phyloP scores from a whole-genome alignment of 257 asterid genomes.

The Solanum sejunctum region DNA sequence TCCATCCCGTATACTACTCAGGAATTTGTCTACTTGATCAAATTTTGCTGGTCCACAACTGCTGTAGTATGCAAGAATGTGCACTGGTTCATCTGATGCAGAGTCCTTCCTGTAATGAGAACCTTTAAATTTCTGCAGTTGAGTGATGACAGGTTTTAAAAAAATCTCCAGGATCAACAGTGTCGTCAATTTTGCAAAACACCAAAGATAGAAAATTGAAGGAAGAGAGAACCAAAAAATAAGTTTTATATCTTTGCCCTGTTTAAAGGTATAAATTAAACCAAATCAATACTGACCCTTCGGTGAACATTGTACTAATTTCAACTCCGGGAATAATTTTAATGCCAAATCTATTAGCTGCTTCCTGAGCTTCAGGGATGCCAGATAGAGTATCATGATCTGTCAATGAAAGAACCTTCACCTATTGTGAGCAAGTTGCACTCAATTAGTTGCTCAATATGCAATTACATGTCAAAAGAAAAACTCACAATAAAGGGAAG shows the following conservation, averaged over 20 bases:
- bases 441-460: neutral
- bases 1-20: slow-evolving; percentile 64
- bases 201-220: neutral
- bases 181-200: neutral
- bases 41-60: slow-evolving; percentile 69
- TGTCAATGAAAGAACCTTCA: slow-evolving; percentile 87
- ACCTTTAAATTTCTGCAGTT: neutral
- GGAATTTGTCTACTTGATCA: slow-evolving; percentile 49
- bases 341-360: slow-evolving; percentile 84
- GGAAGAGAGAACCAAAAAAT: neutral
- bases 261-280: neutral
- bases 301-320: slow-evolving; percentile 77
- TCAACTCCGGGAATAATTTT: slow-evolving; percentile 94
- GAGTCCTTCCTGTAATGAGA: slow-evolving; percentile 43
- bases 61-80: slow-evolving; percentile 97
- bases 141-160: neutral
- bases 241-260: neutral
- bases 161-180: neutral
- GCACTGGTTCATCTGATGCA: slow-evolving; percentile 78
- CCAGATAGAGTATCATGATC: slow-evolving; percentile 97
- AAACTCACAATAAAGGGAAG: neutral
- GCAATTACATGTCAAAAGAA: neutral
- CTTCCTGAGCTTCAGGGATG: slow-evolving; percentile 83
- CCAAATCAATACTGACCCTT: slow-evolving; percentile 36
- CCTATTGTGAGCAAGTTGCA: slow-evolving; percentile 51